Evolutionary conservation across 2,329 filamentous ascomycete species (phyloP), one percentile per base, ranked within the genome.

Genomic region (Lecanosticta acicola): DNA sequence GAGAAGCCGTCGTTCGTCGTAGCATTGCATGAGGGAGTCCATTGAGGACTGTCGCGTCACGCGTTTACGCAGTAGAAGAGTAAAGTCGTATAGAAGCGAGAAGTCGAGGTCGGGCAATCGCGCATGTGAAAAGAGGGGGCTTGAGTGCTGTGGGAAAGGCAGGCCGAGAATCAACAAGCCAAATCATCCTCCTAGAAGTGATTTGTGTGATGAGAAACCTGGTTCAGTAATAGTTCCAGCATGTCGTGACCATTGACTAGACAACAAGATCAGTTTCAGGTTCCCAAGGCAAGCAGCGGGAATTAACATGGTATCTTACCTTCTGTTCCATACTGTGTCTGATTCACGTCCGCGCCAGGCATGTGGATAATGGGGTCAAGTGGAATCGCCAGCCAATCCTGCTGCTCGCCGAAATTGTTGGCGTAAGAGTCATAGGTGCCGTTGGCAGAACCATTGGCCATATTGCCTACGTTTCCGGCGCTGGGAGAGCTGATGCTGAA

Each of bases 341-440:
- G 68, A 16, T 74, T 78, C 17, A 80, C 78, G 43, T 80, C 77
- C 1, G 76, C 72, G 57, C 75, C 75, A 51, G 75, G 74, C 56
- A 78, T 74, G 51, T 74, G 73, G 43, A 81, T 71, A 49, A 82
- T 71, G 35, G 78, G 76, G 59, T 82, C 78, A 2, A 83, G 67
- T 1, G 78, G 78, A n/a, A 82, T 60, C 0, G 79, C 75, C 41
- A 82, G 70, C 79, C 79, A 83, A 60, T 81, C 78, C 33, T 75
- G 72, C 46, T 65, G 53, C 45, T 54, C 50, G n/a, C 54, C 53
- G 41, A 53, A 55, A 17, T 55, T 46, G 19, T 54, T 46, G 10
- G 47, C 39, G 20, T 56, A 54, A 26, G 51, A 54, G 34, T 52
- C 53, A 14, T 48, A 47, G 26, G 50, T 45, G 24, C 46, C 50